Percentiles rank a stretch among this genome's conserved stretches.
phyloP scores from a whole-genome alignment of 805 yeast species.

The Candida sanyiensis region DNA sequence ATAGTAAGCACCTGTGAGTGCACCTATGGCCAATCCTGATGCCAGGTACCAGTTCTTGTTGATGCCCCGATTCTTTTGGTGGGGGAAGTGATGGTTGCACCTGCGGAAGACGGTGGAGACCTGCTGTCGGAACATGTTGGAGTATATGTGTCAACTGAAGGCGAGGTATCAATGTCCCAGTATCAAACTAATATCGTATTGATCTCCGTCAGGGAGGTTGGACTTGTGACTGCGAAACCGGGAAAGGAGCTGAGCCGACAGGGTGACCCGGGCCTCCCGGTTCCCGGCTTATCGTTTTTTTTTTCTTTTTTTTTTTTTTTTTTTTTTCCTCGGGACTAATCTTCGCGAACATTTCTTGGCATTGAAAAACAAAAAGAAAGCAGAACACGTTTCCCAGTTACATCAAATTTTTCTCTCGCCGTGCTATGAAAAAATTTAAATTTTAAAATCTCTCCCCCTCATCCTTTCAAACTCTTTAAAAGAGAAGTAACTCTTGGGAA shows the following conservation, averaged over 20 bases:
- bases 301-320: neutral
- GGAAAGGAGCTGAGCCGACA: no score
- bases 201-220: no score
- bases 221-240: no score
- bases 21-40: slow-evolving; percentile 12
- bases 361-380: neutral
- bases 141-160: no score
- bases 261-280: no score
- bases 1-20: slow-evolving; percentile 10
- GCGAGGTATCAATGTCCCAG: neutral
- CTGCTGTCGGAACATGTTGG: no score
- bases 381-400: no score
- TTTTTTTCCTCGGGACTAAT: neutral
- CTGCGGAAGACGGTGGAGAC: neutral
- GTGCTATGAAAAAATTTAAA: no score
- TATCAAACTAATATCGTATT: neutral
- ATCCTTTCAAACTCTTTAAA: neutral
- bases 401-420: neutral
- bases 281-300: no score
- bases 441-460: no score
- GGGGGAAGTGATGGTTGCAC: slow-evolving; percentile 5
- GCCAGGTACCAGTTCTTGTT: slow-evolving; percentile 6
- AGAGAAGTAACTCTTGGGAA: neutral
- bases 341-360: neutral
- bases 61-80: slow-evolving; percentile 4